Evolutionary conservation across 192 early-diverging fungal genomes (phyloP).

Genomic region (Chytriomyces sp.): DNA sequence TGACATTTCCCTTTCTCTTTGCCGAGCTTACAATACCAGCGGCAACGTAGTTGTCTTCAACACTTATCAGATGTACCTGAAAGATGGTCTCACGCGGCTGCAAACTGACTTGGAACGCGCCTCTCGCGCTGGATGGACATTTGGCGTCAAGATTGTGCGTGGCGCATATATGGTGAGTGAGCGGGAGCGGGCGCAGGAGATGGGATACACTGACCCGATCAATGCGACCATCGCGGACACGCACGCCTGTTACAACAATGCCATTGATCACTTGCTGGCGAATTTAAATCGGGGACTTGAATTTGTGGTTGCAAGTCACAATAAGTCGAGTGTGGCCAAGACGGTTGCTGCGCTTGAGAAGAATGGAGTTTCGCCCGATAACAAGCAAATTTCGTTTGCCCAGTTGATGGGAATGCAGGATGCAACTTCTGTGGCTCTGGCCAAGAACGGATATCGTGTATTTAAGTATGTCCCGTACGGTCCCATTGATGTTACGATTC

Average conservation of each 20-base stretch:
- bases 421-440: slow-evolving; percentile 79
- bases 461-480: slow-evolving; percentile 86
- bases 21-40: slow-evolving; percentile 67
- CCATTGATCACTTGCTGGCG: slow-evolving; percentile 71
- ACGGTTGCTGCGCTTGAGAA: slow-evolving; percentile 67
- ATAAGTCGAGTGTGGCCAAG: slow-evolving; percentile 73
- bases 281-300: slow-evolving; percentile 62
- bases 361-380: slow-evolving; percentile 50
- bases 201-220: slow-evolving; percentile 80
- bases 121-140: slow-evolving; percentile 68
- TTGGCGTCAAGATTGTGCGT: slow-evolving; percentile 88
- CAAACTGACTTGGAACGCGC: slow-evolving; percentile 66
- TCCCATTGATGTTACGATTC: slow-evolving; percentile 84
- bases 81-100: slow-evolving; percentile 64
- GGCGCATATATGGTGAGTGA: slow-evolving; percentile 81
- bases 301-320: slow-evolving; percentile 91
- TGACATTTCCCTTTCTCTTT: slow-evolving; percentile 74
- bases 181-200: slow-evolving; percentile 65
- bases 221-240: slow-evolving; percentile 77
- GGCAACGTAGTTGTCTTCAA: slow-evolving; percentile 72
- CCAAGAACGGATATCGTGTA: slow-evolving; percentile 69
- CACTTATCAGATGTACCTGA: slow-evolving; percentile 96
- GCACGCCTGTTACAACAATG: slow-evolving; percentile 80
- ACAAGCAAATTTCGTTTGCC: slow-evolving; percentile 78
- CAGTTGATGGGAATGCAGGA: slow-evolving; percentile 97